These are phyloP conservation scores for Gardenia jasminoides DNA, from an alignment of 257 asterid species.

Conservation along the genomic window DNA sequence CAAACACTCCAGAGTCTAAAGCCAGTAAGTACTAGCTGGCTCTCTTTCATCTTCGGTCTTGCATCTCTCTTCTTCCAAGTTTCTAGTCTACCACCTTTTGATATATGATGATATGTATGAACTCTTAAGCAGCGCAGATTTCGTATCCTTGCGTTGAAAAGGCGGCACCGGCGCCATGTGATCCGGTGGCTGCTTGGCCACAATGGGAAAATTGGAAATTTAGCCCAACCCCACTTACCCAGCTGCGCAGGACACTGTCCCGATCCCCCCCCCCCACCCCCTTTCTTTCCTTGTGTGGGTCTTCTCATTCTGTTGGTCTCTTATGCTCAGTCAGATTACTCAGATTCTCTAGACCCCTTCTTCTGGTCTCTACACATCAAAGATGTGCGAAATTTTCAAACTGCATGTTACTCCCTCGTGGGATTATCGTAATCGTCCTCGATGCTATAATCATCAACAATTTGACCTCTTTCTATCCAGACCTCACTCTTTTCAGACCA, in stretches of 20 bases:
- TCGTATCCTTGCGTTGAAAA: conserved; percentile 29
- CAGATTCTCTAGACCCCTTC: background rate
- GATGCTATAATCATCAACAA: conserved; percentile 36
- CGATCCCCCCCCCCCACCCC: background rate
- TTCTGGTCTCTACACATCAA: background rate
- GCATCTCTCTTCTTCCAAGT: background rate
- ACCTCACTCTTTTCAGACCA: conserved; percentile 11
- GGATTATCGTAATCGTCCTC: conserved; percentile 40
- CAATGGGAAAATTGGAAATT: conserved; percentile 33
- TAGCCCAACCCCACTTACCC: conserved; percentile 9
- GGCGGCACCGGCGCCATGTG: conserved; percentile 65
- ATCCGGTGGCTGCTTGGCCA: conserved; percentile 70
- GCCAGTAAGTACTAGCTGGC: too few relatives aligned
- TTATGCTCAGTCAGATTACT: conserved; percentile 21
- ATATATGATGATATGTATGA: too few relatives aligned
- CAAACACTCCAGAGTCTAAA: too few relatives aligned
- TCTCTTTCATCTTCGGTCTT: too few relatives aligned
- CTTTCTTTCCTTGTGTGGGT: conserved; percentile 31
- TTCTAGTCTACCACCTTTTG: too few relatives aligned
- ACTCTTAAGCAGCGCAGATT: background rate
- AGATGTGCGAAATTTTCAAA: conserved; percentile 14
- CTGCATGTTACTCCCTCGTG: conserved; percentile 82
- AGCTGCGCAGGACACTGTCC: too few relatives aligned
- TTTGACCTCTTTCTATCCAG: conserved; percentile 27
- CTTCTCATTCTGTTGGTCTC: conserved; percentile 30